Evolutionary conservation across 2,329 filamentous ascomycete species (phyloP).

Genomic region (Chaetomium olivaceum): DNA sequence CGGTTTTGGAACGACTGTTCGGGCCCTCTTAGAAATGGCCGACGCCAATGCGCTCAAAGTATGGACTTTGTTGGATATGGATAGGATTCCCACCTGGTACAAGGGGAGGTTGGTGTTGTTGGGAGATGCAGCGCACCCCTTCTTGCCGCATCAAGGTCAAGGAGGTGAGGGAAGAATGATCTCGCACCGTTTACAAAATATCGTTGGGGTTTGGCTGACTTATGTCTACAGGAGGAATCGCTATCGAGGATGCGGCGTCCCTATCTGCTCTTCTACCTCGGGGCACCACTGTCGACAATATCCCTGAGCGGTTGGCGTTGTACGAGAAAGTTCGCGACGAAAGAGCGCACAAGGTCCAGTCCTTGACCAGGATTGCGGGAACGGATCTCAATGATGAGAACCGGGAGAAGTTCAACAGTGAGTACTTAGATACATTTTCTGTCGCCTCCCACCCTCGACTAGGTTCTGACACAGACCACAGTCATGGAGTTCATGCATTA

Average conservation of each 20-base stretch:
- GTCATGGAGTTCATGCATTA: conserved; percentile 46
- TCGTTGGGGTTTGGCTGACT: neutral
- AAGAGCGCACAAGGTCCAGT: conserved; percentile 31
- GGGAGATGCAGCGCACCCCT: conserved; percentile 22
- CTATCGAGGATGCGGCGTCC: conserved; percentile 22
- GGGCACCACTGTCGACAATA: conserved; percentile 6
- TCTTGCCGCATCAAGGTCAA: conserved; percentile 18
- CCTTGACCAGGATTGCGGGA: conserved; percentile 12
- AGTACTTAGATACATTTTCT: neutral
- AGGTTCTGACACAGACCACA: neutral
- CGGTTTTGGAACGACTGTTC: conserved; percentile 5
- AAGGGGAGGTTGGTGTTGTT: conserved; percentile 18
- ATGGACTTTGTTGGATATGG: conserved; percentile 23
- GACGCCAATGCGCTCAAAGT: conserved; percentile 16
- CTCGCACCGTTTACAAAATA: neutral
- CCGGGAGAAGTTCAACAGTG: conserved; percentile 17
- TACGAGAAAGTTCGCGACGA: conserved; percentile 21
- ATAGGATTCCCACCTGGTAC: conserved; percentile 19
- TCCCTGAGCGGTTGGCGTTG: conserved; percentile 18
- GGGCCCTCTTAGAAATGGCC: conserved; percentile 16
- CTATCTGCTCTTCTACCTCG: conserved; percentile 8
- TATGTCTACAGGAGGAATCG: conserved; percentile 1
- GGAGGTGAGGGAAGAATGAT: neutral
- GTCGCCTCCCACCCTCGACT: neutral
- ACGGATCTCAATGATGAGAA: conserved; percentile 12